phyloP scores from a whole-genome alignment of 768 basidiomycete genomes.

The Rhizopogon roseolus region DNA sequence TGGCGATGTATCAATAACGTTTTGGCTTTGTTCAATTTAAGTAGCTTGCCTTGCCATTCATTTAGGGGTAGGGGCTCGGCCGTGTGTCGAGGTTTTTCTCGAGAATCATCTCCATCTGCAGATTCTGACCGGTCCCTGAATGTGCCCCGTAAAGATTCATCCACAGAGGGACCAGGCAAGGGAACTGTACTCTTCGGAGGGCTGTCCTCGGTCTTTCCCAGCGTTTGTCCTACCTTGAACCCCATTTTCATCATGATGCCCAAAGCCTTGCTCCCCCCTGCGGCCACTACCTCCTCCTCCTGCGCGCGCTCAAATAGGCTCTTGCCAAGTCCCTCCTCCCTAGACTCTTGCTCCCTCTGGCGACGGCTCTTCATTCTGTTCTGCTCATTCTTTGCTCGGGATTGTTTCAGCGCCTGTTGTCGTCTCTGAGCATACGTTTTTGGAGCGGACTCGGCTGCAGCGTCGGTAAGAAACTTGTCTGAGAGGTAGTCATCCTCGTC shows the following conservation, averaged over 20 bases:
- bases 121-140: background rate
- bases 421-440: constrained; percentile 71
- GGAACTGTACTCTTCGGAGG: constrained; percentile 3
- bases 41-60: constrained; percentile 73
- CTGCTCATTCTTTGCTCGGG: constrained; percentile 62
- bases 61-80: constrained; percentile 68
- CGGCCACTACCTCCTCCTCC: constrained; percentile 46
- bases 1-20: constrained; percentile 5
- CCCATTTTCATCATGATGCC: constrained; percentile 95
- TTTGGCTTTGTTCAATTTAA: background rate
- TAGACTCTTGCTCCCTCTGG: constrained; percentile 68
- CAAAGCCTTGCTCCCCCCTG: constrained; percentile 65
- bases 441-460: constrained; percentile 30
- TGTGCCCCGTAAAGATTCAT: background rate
- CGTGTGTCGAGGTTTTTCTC: constrained; percentile 34
- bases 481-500: constrained; percentile 87
- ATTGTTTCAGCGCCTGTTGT: constrained; percentile 54
- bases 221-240: constrained; percentile 77
- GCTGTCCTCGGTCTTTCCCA: constrained; percentile 42
- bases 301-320: constrained; percentile 77
- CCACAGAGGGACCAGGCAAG: background rate
- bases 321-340: constrained; percentile 73
- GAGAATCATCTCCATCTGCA: background rate
- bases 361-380: constrained; percentile 56
- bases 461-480: constrained; percentile 69